Conservation (phyloP, 1,139 yeast genomes). For the Candida buenavistaensis region DNA sequence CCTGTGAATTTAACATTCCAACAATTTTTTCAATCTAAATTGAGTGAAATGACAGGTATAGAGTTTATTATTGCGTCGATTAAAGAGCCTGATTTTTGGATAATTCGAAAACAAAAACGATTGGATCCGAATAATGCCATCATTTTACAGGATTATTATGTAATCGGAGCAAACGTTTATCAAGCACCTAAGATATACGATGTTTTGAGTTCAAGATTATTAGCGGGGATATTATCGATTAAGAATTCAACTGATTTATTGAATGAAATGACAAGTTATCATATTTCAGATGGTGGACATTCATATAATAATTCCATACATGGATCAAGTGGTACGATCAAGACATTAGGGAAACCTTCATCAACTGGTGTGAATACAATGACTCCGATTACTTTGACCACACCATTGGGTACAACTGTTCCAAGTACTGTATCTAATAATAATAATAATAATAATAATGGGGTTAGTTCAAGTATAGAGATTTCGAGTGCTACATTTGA, state of each 20-base stretch:
- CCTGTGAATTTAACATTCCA: slow-evolving; percentile 38
- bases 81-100: slow-evolving; percentile 91
- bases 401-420: slow-evolving; percentile 24
- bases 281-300: slow-evolving; percentile 40
- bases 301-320: slow-evolving; percentile 21
- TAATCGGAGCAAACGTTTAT: slow-evolving; percentile 89
- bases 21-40: slow-evolving; percentile 51
- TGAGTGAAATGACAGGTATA: slow-evolving; percentile 77
- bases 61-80: slow-evolving; percentile 78
- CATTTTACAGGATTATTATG: slow-evolving; percentile 71
- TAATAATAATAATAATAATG: slow-evolving; percentile 12
- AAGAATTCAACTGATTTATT: slow-evolving; percentile 37
- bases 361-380: slow-evolving; percentile 15
- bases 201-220: slow-evolving; percentile 37
- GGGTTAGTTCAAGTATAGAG: slow-evolving; percentile 18
- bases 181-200: slow-evolving; percentile 71
- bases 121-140: slow-evolving; percentile 44
- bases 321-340: slow-evolving; percentile 6
- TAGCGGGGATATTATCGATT: slow-evolving; percentile 38
- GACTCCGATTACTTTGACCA: slow-evolving; percentile 23
- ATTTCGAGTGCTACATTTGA: slow-evolving; percentile 34
- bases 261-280: slow-evolving; percentile 35
- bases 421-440: slow-evolving; percentile 8
- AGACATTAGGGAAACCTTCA: slow-evolving; percentile 11
- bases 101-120: slow-evolving; percentile 78